Conservation (phyloP, 108 stramenopile genomes). For the Aurantiochytrium sp. region DNA sequence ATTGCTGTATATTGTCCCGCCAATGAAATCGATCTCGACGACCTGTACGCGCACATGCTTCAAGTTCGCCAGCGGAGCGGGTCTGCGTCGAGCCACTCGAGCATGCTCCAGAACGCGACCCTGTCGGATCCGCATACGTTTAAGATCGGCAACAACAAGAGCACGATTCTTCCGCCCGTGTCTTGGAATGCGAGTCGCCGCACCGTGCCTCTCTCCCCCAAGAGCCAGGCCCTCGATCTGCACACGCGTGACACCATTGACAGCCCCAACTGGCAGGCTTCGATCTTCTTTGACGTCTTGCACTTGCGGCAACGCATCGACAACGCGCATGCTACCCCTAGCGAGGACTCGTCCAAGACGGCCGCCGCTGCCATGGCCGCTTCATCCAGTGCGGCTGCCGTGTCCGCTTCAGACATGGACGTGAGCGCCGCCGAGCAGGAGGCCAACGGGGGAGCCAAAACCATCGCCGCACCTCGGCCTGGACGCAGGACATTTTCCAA, state of each 20-base stretch:
- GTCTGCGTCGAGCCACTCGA: neutral
- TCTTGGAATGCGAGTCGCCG: neutral
- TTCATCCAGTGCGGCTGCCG: neutral
- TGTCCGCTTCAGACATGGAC: neutral
- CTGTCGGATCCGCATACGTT: neutral
- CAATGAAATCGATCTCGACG: slow-evolving; percentile 20
- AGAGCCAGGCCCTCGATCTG: neutral
- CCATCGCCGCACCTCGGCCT: too few species aligned
- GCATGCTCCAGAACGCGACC: neutral
- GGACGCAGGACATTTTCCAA: too few species aligned
- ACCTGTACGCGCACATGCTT: slow-evolving; percentile 20
- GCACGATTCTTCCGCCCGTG: neutral
- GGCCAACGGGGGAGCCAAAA: neutral
- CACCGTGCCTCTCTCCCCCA: neutral
- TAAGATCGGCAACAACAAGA: neutral
- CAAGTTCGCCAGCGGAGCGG: neutral
- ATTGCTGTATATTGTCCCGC: slow-evolving; percentile 17
- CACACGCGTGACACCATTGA: neutral
- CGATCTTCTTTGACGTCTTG: neutral
- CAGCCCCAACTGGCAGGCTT: neutral
- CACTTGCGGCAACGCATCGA: neutral
- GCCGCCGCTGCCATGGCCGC: neutral
- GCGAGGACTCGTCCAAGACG: neutral
- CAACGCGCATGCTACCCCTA: neutral
- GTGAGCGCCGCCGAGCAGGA: neutral